Evolutionary conservation across 768 basidiomycete species (phyloP), one percentile per base, ranked within the genome.

Genomic region (Rhizopogon vinicolor): DNA sequence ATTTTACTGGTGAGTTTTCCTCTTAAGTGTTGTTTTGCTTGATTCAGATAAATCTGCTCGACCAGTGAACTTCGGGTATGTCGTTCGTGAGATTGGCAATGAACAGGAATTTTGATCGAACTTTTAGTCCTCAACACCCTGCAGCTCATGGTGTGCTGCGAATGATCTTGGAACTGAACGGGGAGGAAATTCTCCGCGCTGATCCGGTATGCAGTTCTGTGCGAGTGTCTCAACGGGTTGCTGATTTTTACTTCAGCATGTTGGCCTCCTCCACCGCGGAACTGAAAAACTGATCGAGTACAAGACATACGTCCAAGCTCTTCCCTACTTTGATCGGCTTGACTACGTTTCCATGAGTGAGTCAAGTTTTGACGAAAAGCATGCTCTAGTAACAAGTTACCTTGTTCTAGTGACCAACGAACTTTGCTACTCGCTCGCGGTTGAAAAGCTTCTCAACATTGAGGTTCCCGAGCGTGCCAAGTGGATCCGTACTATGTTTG

Each of bases 301-400:
- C 81, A 99, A 99, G 78, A 98, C 88, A 1, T 98, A 98, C 67
- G 91, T 86, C 5, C 97, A 99, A 76, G 97, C 97, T 0, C 76
- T 98, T 18, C 97, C 97, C 1, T 98, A 99, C 75, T 99, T 99
- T 68, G 97, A 99, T 71, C 93, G 97, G 63, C 80, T 98, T 57
- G 97, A 99, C 78, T 99, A 99, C 64, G 96, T 98, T 52, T 98
- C 96, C 48, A 98, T 98, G 97, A 99, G 93, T 95, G 65, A 44
- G 91, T 61, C 12, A 75, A 40, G 8, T 48, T 16, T n/a, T 8
- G 12, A 22, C 5, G 3, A 33, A 9, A 13, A 25, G 9, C 19
- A n/a, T 3, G 1, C 40, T 37, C 19, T 39, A 60, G 18, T 33
- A 9, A 40, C 48, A 62, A 31, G 64, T 45, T 13, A 13, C 41